A percentile compares a stretch with the other conserved stretches of the same genome.
Evolutionary conservation across 2,329 filamentous ascomycete species (phyloP).

Genomic region (Macrophomina phaseolina): DNA sequence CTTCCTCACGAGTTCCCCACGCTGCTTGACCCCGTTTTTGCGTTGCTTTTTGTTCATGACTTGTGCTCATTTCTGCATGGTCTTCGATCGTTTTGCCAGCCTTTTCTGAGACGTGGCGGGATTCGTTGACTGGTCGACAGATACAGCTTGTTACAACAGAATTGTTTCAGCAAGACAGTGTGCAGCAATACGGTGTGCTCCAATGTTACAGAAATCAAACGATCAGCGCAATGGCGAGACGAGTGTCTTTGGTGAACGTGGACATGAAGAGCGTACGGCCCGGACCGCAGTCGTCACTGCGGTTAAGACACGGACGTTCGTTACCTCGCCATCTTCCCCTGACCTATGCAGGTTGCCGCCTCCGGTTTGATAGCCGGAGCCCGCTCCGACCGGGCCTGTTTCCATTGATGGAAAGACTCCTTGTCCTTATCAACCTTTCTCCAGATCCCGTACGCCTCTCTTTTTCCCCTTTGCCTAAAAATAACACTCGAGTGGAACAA

Average conservation of each 20-base stretch:
- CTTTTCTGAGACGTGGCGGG: slow-evolving; percentile 18
- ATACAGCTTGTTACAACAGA: slow-evolving; percentile 18
- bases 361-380: not conserved
- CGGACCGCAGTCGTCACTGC: slow-evolving; percentile 13
- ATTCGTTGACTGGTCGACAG: slow-evolving; percentile 24
- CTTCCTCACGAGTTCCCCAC: not conserved
- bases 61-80: slow-evolving; percentile 15
- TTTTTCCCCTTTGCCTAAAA: not conserved
- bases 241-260: slow-evolving; percentile 21
- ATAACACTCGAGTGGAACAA: not conserved
- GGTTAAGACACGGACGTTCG: slow-evolving; percentile 1
- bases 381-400: slow-evolving; percentile 2
- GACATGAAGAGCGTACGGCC: slow-evolving; percentile 12
- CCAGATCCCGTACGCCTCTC: slow-evolving; percentile 12
- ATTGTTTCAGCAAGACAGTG: slow-evolving; percentile 16
- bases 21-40: slow-evolving; percentile 8
- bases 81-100: slow-evolving; percentile 6
- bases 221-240: slow-evolving; percentile 9
- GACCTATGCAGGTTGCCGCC: not conserved
- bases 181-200: slow-evolving; percentile 23
- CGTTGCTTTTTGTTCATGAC: not conserved
- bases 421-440: slow-evolving; percentile 6
- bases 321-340: not conserved
- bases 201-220: slow-evolving; percentile 24
- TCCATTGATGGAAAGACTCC: not conserved